These are phyloP conservation scores for Suillus lakei DNA, from an alignment of 768 basidiomycete species.

Conservation along the genomic window DNA sequence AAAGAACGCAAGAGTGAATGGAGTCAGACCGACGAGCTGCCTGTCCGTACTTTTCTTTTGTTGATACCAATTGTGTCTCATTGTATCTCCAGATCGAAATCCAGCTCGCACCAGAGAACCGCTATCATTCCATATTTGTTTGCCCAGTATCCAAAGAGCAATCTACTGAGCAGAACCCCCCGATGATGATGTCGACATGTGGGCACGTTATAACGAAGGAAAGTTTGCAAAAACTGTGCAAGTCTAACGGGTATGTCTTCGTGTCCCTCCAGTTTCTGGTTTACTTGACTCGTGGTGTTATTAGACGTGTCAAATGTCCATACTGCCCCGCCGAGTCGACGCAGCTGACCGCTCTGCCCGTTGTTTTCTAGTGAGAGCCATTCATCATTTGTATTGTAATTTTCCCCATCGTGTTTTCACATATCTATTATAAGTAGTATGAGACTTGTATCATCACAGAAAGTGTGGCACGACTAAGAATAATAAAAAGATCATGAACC, in stretches of 20 bases:
- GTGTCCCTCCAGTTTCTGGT: background rate
- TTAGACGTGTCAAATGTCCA: constrained; percentile 92
- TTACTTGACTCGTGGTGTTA: constrained; percentile 7
- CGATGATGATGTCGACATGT: constrained; percentile 97
- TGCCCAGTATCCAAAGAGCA: constrained; percentile 99
- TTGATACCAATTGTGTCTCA: constrained; percentile 8
- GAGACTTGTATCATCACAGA: constrained; percentile 7
- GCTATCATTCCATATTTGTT: constrained; percentile 96
- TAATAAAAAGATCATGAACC: background rate
- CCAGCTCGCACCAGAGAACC: constrained; percentile 80
- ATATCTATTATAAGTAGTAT: constrained; percentile 13
- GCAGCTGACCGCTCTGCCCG: constrained; percentile 57
- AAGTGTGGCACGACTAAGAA: background rate
- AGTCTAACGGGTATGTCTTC: constrained; percentile 71
- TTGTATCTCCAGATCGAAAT: constrained; percentile 80
- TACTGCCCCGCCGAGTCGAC: constrained; percentile 90
- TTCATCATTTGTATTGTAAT: constrained; percentile 14
- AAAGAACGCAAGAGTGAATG: constrained; percentile 92
- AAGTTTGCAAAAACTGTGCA: constrained; percentile 87
- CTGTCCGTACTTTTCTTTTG: constrained; percentile 50
- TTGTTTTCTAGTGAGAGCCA: constrained; percentile 59
- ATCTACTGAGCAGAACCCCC: constrained; percentile 89
- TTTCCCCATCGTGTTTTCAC: constrained; percentile 1
- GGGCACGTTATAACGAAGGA: constrained; percentile 96
- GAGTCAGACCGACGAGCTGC: constrained; percentile 87